Percentiles rank a stretch among this genome's conserved stretches.
These are phyloP conservation scores for Phytophthora podocarpi DNA, from an alignment of 352 stramenopile species.

Conservation along the genomic window DNA sequence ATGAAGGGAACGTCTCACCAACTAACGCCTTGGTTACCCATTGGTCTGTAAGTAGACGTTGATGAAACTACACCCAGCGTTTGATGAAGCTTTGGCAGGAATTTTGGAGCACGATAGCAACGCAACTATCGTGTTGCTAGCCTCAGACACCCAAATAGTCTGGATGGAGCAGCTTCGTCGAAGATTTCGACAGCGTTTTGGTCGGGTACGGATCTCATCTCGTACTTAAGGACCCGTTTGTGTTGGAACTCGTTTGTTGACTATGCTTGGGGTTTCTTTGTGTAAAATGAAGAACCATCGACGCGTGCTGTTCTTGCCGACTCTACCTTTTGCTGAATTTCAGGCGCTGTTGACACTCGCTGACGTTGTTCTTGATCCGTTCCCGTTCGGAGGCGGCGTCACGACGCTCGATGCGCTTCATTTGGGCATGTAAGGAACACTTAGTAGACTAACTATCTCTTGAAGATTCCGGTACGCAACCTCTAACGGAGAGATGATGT, in stretches of 20 bases:
- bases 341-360: conserved; percentile 53
- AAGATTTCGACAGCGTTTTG: conserved; percentile 45
- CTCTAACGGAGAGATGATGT: neutral
- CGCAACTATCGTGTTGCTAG: conserved; percentile 50
- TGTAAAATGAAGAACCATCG: conserved; percentile 23
- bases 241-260: neutral
- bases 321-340: conserved; percentile 62
- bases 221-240: too few species aligned
- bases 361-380: conserved; percentile 84
- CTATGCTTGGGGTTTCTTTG: neutral
- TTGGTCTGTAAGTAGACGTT: conserved; percentile 44
- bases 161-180: conserved; percentile 60
- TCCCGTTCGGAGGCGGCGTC: conserved; percentile 85
- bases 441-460: too few species aligned
- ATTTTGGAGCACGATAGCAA: conserved; percentile 47
- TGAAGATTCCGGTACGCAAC: neutral
- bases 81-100: conserved; percentile 47
- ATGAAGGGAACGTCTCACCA: neutral
- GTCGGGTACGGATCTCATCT: conserved; percentile 23
- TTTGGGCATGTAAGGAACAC: conserved; percentile 60
- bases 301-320: conserved; percentile 64
- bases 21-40: too few species aligned
- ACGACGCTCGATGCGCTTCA: conserved; percentile 84
- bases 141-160: conserved; percentile 47
- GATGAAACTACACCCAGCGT: conserved; percentile 68